phyloP scores from a whole-genome alignment of 768 basidiomycete species.

The Suillus ampliporus region DNA sequence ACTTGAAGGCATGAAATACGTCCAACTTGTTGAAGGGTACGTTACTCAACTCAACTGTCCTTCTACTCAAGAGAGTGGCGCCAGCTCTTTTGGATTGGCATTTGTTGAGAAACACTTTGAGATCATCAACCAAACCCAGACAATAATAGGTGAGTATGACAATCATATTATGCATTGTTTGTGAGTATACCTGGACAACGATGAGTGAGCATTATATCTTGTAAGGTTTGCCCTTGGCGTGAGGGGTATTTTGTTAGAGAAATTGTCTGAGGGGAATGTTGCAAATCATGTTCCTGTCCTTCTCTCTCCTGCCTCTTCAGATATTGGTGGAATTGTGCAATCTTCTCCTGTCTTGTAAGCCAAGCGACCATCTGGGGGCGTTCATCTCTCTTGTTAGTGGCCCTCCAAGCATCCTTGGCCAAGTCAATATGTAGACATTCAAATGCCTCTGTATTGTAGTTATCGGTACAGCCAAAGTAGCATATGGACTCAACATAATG shows the following conservation, averaged over 20 bases:
- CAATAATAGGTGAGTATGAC: no score
- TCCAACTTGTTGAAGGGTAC: constrained; percentile 10
- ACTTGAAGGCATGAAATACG: constrained; percentile 8
- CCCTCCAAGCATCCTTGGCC: constrained; percentile 43
- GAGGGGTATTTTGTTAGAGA: no score
- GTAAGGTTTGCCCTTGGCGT: no score
- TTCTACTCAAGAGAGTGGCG: no score
- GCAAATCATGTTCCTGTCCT: not conserved
- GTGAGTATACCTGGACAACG: no score
- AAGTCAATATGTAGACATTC: constrained; percentile 43
- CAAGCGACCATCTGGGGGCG: constrained; percentile 44
- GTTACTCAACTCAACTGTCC: no score
- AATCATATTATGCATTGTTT: no score
- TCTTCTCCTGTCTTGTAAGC: constrained; percentile 40
- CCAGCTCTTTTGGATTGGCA: no score
- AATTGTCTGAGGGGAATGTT: no score
- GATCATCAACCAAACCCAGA: no score
- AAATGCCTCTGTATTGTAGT: constrained; percentile 42
- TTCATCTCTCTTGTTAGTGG: constrained; percentile 42
- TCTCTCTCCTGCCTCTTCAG: constrained; percentile 23
- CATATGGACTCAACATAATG: constrained; percentile 18
- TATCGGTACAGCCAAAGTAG: constrained; percentile 42
- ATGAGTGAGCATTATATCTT: no score
- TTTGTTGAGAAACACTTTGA: no score
- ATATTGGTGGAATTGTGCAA: constrained; percentile 27